Conservation (phyloP, 371 early-diverging fungal species). For the Mucor velutinosus region DNA sequence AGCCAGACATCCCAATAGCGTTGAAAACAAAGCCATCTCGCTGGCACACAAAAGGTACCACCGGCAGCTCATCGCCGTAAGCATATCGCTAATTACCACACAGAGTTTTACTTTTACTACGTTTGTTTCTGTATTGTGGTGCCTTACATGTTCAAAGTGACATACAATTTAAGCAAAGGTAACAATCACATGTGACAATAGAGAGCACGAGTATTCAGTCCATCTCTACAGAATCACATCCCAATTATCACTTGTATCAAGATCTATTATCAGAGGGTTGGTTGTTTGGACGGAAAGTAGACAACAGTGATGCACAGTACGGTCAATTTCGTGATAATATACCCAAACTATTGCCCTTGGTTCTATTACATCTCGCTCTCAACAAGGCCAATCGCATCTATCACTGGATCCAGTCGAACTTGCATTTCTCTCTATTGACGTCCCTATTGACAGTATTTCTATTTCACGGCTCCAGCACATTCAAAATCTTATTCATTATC, state of each 20-base stretch:
- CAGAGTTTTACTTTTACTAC: slow-evolving; percentile 80
- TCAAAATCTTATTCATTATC: slow-evolving; percentile 74
- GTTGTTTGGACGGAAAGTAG: slow-evolving; percentile 67
- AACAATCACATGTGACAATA: neutral
- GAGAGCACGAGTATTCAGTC: neutral
- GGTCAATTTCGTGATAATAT: slow-evolving; percentile 77
- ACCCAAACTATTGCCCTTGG: slow-evolving; percentile 59
- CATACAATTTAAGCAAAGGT: slow-evolving; percentile 65
- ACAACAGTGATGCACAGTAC: slow-evolving; percentile 89
- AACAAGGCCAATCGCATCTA: slow-evolving; percentile 45
- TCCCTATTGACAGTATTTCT: slow-evolving; percentile 65
- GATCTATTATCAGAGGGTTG: slow-evolving; percentile 67
- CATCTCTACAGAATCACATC: slow-evolving; percentile 45
- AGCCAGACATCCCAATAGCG: neutral
- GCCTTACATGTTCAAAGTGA: slow-evolving; percentile 69
- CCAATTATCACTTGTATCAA: slow-evolving; percentile 59
- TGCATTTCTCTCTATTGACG: slow-evolving; percentile 55
- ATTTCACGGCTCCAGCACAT: slow-evolving; percentile 53
- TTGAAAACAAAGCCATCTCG: slow-evolving; percentile 25
- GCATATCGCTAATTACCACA: neutral
- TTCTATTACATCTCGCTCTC: slow-evolving; percentile 48
- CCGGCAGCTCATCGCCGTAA: neutral
- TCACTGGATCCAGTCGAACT: slow-evolving; percentile 20
- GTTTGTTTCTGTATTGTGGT: slow-evolving; percentile 55
- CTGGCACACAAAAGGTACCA: slow-evolving; percentile 41